Percentiles rank a stretch among this genome's conserved stretches.
phyloP scores from a whole-genome alignment of 1,139 yeast species.

The Diutina ranongensis region DNA sequence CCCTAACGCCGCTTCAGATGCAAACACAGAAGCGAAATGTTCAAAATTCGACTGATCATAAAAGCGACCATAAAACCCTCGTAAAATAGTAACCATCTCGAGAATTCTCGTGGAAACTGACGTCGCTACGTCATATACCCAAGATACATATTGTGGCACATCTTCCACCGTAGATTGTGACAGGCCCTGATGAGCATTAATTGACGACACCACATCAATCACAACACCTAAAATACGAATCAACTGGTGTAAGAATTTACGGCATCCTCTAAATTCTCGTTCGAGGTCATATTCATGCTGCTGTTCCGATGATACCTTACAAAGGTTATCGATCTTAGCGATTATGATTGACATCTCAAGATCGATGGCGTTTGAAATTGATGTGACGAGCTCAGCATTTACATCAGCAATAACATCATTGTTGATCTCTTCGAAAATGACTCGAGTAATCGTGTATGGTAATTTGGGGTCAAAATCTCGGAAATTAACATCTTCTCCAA shows the following conservation, averaged over 20 bases:
- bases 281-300: background rate
- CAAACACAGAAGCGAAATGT: background rate
- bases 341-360: background rate
- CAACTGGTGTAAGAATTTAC: background rate
- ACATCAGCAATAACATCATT: background rate
- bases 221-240: background rate
- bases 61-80: background rate
- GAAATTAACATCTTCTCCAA: background rate
- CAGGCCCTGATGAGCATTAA: background rate
- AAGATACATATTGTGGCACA: background rate
- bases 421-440: background rate
- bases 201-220: background rate
- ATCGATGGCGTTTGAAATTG: background rate
- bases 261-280: constrained; percentile 1
- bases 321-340: background rate
- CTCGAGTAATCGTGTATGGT: background rate
- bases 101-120: background rate
- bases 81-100: background rate
- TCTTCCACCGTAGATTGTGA: background rate
- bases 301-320: background rate
- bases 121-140: background rate
- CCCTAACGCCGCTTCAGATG: background rate
- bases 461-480: background rate
- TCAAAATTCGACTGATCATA: background rate
- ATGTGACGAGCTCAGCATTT: background rate